Evolutionary conservation across 805 yeast species (phyloP), one percentile per base, ranked within the genome.

Genomic region (Sugiyamaella floridensis): DNA sequence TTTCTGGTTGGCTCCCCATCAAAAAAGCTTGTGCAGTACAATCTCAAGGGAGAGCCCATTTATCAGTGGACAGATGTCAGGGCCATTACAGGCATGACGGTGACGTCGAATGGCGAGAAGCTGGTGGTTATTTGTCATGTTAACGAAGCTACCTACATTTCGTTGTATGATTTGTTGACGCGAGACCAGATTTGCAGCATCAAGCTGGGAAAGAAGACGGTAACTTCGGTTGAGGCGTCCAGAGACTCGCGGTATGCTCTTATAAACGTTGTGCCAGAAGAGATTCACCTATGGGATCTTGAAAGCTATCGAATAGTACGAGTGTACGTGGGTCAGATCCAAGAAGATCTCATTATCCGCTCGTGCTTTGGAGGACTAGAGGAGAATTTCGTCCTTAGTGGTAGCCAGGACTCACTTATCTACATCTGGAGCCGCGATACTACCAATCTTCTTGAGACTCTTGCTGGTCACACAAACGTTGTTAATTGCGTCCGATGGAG

Each of bases 401-500:
- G 97, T 0, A 81, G 90, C 45, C 95, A 86, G 63, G 95, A 89
- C 66, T 89, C 89, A 0, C 73, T 77, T 50, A 75, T 87, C 2
- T 88, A 82, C 64, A 72, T 89, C 1, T 89, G 96, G 95, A 86
- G 86, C 62, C 74, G 83, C 18, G 75, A 76, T 47, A 82, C 82
- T 22, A 89, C 93, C 5, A 82, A 82, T 53, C 72, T 87, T 20
- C 69, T 89, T 2, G 76, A 77, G 3, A 71, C 80, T 12, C 69
- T 86, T 18, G 73, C 78, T 43, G 92, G 83, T 1, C 95, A 87
- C 65, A 66, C 67, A 10, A 80, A 80, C 0, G 71, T 81, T 54
- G 86, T 92, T 58, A 89, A 87, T 64, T 80, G 86, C 45, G 93
- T 89, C 1, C 82, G 84, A 54, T 89, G 93, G 90, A 82, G 80